Evolutionary conservation across 2,329 filamentous ascomycete genomes (phyloP), one percentile per base, ranked within the genome.

Genomic region (Trichoderma brevicompactum): DNA sequence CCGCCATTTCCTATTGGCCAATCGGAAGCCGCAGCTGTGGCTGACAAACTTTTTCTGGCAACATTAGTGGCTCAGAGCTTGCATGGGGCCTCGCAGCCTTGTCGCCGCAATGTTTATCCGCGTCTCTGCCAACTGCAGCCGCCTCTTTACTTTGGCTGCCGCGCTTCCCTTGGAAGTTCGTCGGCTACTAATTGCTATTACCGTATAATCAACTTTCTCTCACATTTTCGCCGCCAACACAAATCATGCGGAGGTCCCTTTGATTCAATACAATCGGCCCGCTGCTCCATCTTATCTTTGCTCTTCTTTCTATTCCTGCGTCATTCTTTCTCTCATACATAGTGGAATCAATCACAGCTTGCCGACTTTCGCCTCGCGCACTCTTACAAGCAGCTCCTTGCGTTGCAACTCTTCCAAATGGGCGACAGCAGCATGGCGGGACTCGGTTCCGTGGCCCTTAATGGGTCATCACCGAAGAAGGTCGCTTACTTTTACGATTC

Each of bases 401-500:
- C 52, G 32, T 54, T 58, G 50, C 43, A 56, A 63, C 67, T 66
- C 66, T 69, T 66, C 43, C 70, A 67, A 66, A 79, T 79, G 77
- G 76, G 76, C 67, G 77, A 79, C 69, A 73, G 69, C 56, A 75
- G 72, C 68, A 73, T 73, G 68, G 71, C 77, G 68, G 72, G 77
- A 69, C 76, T 81, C 68, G 77, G 82, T 68, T 80, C 81, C 53
- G 77, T 78, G 48, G 82, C 82, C 64, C 79, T 85, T 68, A 79
- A 80, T 66, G 76, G 80, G 65, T 72, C 78, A 58, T 79, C 81
- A 32, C 79, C 82, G 61, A 96, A 95, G 80, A 92, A 94, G 75
- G 92, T 98, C 66, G 94, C 94, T 64, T 98, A 98, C 81, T 98
- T 98, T 79, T 98, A 98, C 84, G 94, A 98, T 76, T 96, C 92